A percentile compares a stretch with the other conserved stretches of the same genome.
Evolutionary conservation across 2,329 filamentous ascomycete species (phyloP).

Genomic region (Arthrobotrys conoides): DNA sequence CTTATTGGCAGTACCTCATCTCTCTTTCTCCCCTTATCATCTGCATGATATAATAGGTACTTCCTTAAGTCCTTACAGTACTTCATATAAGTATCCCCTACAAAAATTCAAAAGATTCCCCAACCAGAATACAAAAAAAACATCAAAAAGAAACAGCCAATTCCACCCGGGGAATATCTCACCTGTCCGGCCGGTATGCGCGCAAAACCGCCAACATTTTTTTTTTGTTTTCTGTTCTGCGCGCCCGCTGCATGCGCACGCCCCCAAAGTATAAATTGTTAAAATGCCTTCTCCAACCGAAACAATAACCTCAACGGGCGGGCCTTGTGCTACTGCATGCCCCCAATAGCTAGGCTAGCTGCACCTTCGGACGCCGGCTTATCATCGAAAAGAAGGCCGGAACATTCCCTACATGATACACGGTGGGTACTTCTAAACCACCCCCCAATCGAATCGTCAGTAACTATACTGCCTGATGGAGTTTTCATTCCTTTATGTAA

Average conservation of each 20-base stretch:
- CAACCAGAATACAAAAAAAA: neutral
- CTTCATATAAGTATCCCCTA: neutral
- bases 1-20: neutral
- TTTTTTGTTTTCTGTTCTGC: neutral
- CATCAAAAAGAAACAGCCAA: neutral
- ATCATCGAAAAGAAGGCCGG: neutral
- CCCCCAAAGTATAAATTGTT: neutral
- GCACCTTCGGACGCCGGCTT: slow-evolving; percentile 16
- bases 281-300: slow-evolving; percentile 21
- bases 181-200: no score
- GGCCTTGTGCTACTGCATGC: neutral
- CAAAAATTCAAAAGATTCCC: neutral
- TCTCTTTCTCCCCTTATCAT: neutral
- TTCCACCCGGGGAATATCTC: neutral
- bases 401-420: slow-evolving; percentile 16
- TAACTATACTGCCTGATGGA: neutral
- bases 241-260: no score
- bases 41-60: no score
- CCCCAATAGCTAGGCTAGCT: neutral
- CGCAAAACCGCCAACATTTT: slow-evolving; percentile 9
- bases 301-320: neutral
- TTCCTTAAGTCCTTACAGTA: no score
- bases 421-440: neutral
- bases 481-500: neutral
- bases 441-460: no score